phyloP scores from a whole-genome alignment of 2,329 filamentous ascomycete genomes.

The Nigrospora oryzae region DNA sequence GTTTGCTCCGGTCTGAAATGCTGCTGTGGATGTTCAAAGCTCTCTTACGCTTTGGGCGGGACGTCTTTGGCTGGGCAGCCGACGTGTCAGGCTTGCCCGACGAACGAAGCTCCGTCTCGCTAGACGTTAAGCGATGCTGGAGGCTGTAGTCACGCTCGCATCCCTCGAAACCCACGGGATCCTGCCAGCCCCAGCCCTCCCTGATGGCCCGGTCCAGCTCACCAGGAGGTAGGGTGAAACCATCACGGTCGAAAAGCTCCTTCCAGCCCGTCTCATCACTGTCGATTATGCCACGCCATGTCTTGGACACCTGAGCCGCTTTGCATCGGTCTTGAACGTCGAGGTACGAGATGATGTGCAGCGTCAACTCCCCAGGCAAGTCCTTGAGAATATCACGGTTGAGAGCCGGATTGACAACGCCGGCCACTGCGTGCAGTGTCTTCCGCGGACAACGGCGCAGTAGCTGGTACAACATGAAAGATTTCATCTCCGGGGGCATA shows the following conservation, averaged over 20 bases:
- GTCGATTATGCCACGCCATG: conserved; percentile 86
- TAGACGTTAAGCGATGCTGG: conserved; percentile 40
- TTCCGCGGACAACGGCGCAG: conserved; percentile 80
- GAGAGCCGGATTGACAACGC: conserved; percentile 84
- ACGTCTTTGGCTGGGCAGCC: conserved; percentile 18
- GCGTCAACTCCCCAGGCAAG: conserved; percentile 76
- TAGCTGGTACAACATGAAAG: conserved; percentile 94
- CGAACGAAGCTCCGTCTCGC: conserved; percentile 42
- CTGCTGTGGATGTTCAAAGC: conserved; percentile 21
- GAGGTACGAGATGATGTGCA: conserved; percentile 82
- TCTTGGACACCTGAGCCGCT: conserved; percentile 87
- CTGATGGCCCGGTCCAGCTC: conserved; percentile 79
- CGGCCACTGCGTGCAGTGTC: conserved; percentile 81
- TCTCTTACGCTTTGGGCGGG: conserved; percentile 44
- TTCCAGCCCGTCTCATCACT: conserved; percentile 96
- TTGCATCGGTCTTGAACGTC: conserved; percentile 80
- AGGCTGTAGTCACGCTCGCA: conserved; percentile 74
- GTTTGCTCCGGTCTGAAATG: conserved; percentile 41
- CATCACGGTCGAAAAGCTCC: conserved; percentile 77
- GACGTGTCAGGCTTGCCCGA: conserved; percentile 31
- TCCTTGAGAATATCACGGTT: conserved; percentile 88
- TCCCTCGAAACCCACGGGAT: conserved; percentile 65
- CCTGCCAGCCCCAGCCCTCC: conserved; percentile 98
- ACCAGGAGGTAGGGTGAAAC: conserved; percentile 67
- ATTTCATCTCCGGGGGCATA: conserved; percentile 86